These are phyloP conservation scores for Cutaneotrichosporon sp. DNA, from an alignment of 1,284 basidiomycete species.

Conservation along the genomic window DNA sequence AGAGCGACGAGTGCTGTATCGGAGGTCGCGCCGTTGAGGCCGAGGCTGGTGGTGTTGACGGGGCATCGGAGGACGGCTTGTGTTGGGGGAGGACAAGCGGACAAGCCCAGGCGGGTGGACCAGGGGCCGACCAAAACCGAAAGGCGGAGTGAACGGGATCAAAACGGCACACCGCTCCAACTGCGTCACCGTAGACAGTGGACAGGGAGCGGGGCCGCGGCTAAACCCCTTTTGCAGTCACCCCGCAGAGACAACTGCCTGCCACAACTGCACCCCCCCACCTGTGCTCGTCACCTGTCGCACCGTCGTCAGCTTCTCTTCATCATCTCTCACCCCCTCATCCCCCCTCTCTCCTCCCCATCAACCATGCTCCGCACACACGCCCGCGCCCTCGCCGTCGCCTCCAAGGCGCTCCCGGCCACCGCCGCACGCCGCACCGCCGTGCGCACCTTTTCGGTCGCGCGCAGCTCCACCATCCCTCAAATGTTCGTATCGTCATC, in stretches of 20 bases:
- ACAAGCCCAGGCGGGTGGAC: no score
- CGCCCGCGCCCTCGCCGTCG: constrained; percentile 27
- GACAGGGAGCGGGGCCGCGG: neutral
- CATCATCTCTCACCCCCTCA: neutral
- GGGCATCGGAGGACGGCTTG: no score
- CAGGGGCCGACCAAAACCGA: no score
- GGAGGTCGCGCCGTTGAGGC: no score
- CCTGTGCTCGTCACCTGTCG: neutral
- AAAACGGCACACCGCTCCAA: no score
- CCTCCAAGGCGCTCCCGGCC: constrained; percentile 15
- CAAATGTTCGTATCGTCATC: constrained; percentile 7
- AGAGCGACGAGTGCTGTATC: no score
- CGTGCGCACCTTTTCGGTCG: neutral
- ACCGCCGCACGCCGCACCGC: constrained; percentile 10
- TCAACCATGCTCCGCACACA: constrained; percentile 35
- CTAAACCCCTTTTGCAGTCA: neutral
- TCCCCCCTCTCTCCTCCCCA: constrained; percentile 3
- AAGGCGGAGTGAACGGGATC: no score
- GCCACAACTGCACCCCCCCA: neutral
- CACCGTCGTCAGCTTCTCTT: neutral
- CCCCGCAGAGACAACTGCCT: neutral
- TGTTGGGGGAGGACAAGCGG: no score
- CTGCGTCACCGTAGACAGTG: neutral
- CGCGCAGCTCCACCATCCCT: constrained; percentile 1
- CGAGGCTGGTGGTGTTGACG: no score